A percentile compares a stretch with the other conserved stretches of the same genome.
These are phyloP conservation scores for Colletotrichum camelliae DNA, from an alignment of 2,329 filamentous ascomycete genomes.

Conservation along the genomic window DNA sequence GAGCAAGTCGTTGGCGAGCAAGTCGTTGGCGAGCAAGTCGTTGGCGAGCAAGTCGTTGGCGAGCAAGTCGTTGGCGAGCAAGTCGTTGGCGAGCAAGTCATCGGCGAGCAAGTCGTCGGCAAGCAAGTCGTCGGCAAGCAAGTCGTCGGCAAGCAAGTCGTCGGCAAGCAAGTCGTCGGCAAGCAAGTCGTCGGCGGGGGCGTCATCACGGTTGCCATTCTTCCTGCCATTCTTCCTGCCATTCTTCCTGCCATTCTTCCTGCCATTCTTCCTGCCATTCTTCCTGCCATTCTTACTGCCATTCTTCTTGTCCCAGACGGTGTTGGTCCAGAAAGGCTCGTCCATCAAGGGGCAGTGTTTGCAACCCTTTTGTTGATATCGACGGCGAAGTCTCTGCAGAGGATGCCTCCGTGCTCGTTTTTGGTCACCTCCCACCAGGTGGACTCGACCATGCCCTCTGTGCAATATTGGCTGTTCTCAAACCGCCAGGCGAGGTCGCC, in stretches of 20 bases:
- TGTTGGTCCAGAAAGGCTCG: not conserved
- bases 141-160: too few relatives aligned
- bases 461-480: not conserved
- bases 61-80: too few relatives aligned
- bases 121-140: fast-evolving
- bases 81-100: too few relatives aligned
- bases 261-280: not conserved
- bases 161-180: too few relatives aligned
- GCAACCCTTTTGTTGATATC: not conserved
- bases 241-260: not conserved
- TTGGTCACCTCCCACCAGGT: not conserved
- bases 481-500: not conserved
- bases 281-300: too few relatives aligned
- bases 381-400: not conserved
- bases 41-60: not conserved
- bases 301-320: not conserved
- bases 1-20: not conserved
- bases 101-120: not conserved
- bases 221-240: not conserved
- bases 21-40: too few relatives aligned
- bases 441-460: not conserved
- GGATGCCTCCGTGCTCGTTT: not conserved
- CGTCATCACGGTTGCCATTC: not conserved
- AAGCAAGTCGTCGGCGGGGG: too few relatives aligned
- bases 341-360: not conserved